phyloP scores from a whole-genome alignment of 2,329 filamentous ascomycete species.

The Microdochium bolleyi region DNA sequence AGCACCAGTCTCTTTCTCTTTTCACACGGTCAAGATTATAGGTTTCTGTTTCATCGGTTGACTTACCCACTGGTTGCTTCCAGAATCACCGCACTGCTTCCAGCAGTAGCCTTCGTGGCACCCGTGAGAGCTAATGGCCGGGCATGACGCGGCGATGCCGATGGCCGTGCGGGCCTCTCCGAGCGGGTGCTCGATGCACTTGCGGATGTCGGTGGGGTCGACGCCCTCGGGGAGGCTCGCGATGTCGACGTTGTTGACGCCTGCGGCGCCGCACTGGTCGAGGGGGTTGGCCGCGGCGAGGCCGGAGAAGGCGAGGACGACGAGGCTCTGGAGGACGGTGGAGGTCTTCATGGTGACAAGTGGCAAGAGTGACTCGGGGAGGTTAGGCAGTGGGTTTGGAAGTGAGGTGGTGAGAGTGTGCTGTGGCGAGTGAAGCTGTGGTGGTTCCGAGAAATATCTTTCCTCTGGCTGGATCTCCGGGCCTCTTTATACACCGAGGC shows the following conservation, averaged over 20 bases:
- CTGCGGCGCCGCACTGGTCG: not conserved
- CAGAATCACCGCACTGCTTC: not conserved
- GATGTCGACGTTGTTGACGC: not conserved
- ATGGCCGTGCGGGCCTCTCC: not conserved
- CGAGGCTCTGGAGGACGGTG: not conserved
- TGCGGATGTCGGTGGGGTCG: not conserved
- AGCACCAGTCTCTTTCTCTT: not conserved
- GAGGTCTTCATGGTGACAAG: not conserved
- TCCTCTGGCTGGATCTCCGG: not conserved
- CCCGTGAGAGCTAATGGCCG: not conserved
- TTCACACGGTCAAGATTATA: not conserved
- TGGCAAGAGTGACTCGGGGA: not conserved
- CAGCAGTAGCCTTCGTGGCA: not conserved
- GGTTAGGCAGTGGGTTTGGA: not conserved
- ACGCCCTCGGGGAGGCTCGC: not conserved
- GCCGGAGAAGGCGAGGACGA: not conserved
- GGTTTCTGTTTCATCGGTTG: not conserved
- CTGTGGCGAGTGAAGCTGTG: not conserved
- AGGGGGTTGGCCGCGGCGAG: not conserved
- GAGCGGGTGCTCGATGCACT: not conserved
- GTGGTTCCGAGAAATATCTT: not conserved
- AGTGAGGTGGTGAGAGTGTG: not conserved
- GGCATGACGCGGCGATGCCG: not conserved
- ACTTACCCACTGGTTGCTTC: not conserved
- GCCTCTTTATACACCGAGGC: not conserved